Base-by-base conservation (phyloP, 1,139 yeast species). In the Zygotorulaspora mrakii region DNA sequence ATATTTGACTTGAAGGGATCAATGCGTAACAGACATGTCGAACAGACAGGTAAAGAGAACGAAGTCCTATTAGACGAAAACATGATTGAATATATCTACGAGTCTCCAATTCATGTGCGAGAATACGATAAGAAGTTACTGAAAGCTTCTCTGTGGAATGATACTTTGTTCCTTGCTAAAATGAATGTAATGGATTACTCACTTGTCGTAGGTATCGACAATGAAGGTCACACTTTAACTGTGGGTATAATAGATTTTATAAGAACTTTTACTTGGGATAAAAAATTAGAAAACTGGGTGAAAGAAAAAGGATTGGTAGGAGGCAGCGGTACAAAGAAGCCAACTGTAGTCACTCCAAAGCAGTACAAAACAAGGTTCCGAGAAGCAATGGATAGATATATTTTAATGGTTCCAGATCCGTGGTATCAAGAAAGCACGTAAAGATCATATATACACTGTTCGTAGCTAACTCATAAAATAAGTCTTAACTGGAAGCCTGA, bases 121-220 rank as follows among this genome's bases (percentile, higher is more conserved):
- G 97, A 91, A 54, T 94, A 88, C 54, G 94, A 89, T 62, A 91
- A 94, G 59, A 81, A 83, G 53, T 65, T 88, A 32, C 64, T 94
- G 40, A 67, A 95, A 31, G 91, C 96, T 0, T 88, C 96, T 0
- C 66, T 94, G 27, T 91, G 94, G 79, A 94, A 94, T 58, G 99
- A 94, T 55, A 91, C 98, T 0, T 69, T 94, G 24, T 94, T 91
- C 61, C 68, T 94, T 39, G 91, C 95, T 10, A 94, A 94, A 51
- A 88, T 91, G 96, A 95, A 94, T 57, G 97, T 94, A 9, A 94
- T 94, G 99, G 99, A 94, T 64, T 94, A 94, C 57, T 89, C 97
- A 1, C 69, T 94, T 50, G 95, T 94, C 11, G 82, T 94, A 47
- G 98, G 97, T 0, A 85, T 94, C 35, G 94, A 85, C 55, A 74